A percentile compares a stretch with the other conserved stretches of the same genome.
phyloP scores from a whole-genome alignment of 352 stramenopile genomes.

The Aphanomyces euteiches region DNA sequence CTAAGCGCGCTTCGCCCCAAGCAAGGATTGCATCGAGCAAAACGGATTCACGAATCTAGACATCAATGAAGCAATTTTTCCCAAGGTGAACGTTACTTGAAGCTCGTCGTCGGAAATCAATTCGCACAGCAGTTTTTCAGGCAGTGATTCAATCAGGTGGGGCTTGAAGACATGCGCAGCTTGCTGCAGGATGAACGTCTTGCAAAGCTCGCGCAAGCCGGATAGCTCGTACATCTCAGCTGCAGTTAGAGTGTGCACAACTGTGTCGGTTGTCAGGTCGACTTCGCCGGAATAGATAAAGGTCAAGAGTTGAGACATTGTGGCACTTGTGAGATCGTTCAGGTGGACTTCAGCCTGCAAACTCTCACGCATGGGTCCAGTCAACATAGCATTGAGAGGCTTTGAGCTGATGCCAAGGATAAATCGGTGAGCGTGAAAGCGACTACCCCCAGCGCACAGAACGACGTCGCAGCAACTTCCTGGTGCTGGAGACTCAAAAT shows the following conservation, averaged over 20 bases:
- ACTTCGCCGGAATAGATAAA: slow-evolving; percentile 86
- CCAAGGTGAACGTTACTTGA: slow-evolving; percentile 35
- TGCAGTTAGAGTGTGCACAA: slow-evolving; percentile 67
- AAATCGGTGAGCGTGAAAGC: slow-evolving; percentile 75
- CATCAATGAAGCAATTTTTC: background rate
- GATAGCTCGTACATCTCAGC: slow-evolving; percentile 82
- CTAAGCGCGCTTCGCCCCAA: slow-evolving; percentile 71
- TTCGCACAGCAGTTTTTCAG: slow-evolving; percentile 79
- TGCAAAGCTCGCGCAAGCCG: slow-evolving; percentile 77
- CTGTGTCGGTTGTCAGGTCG: slow-evolving; percentile 62
- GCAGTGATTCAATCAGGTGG: slow-evolving; percentile 66
- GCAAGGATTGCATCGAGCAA: slow-evolving; percentile 75
- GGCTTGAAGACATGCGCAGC: slow-evolving; percentile 78
- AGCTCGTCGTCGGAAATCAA: slow-evolving; percentile 77
- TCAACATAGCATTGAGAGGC: slow-evolving; percentile 81
- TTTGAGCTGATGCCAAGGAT: slow-evolving; percentile 80
- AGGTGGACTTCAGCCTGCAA: slow-evolving; percentile 67
- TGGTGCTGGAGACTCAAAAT: slow-evolving; percentile 17
- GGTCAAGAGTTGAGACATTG: slow-evolving; percentile 78
- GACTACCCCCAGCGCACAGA: slow-evolving; percentile 14
- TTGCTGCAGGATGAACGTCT: slow-evolving; percentile 74
- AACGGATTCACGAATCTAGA: slow-evolving; percentile 61
- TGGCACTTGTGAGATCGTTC: slow-evolving; percentile 50
- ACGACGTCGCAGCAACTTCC: slow-evolving; percentile 26
- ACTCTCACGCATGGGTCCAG: slow-evolving; percentile 71